Evolutionary conservation across 345 rosid genomes (phyloP).

Genomic region (Cardamine resedifolia): DNA sequence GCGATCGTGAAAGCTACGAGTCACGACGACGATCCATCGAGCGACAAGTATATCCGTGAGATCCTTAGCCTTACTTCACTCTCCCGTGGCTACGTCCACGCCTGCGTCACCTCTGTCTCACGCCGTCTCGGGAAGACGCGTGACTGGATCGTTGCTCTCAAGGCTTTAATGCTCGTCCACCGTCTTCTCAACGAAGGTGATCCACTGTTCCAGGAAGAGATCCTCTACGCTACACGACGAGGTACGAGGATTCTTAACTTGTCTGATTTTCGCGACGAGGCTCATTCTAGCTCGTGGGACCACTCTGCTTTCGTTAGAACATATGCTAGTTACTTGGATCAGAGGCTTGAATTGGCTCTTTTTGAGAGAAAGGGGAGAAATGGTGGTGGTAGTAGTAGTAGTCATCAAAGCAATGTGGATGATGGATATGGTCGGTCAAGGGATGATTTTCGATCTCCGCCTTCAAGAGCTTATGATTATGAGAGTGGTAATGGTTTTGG

Average conservation of each 20-base stretch:
- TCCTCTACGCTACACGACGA: conserved; percentile 64
- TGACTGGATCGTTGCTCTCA: conserved; percentile 88
- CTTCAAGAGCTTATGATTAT: conserved; percentile 55
- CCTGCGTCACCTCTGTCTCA: conserved; percentile 67
- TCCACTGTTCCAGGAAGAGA: conserved; percentile 71
- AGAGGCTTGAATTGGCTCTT: conserved; percentile 63
- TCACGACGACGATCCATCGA: conserved; percentile 89
- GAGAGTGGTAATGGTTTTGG: conserved; percentile 51
- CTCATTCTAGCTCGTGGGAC: conserved; percentile 88
- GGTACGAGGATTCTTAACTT: conserved; percentile 82
- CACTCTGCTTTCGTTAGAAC: conserved; percentile 73
- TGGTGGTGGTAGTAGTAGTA: conserved; percentile 38
- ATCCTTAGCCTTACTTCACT: conserved; percentile 69
- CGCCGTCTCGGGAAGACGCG: conserved; percentile 82
- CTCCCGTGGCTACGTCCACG: conserved; percentile 78
- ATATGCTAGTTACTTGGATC: conserved; percentile 75
- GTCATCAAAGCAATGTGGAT: conserved; percentile 41
- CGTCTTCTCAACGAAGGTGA: conserved; percentile 72
- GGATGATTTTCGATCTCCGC: conserved; percentile 73
- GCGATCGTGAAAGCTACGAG: conserved; percentile 94
- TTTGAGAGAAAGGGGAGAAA: conserved; percentile 46
- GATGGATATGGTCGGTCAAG: conserved; percentile 41
- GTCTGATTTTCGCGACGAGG: conserved; percentile 78
- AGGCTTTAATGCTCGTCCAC: conserved; percentile 71
- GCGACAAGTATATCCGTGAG: conserved; percentile 76